Evolutionary conservation across 139 green algal genomes (phyloP), one percentile per base, ranked within the genome.

Genomic region (Chlorella sorokiniana): DNA sequence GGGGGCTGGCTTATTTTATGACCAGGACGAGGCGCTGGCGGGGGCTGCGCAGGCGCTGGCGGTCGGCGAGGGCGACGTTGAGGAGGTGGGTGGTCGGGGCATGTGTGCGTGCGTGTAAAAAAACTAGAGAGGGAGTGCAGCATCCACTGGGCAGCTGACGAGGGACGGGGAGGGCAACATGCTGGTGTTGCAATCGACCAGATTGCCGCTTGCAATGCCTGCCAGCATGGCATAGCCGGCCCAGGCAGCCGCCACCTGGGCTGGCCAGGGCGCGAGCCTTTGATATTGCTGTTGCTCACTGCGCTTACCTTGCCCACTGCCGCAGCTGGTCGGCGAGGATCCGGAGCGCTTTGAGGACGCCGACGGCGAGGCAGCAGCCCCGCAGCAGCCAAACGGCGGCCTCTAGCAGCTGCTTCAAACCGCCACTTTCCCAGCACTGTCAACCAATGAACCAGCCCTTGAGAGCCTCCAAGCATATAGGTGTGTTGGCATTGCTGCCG

Each of bases 21-120:
- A 88, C 33, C 41, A 85, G 31, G 78, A 65, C 27, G 79, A 72
- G 4, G 79, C 63, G 41, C 69, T 86, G n/a, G 81, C 81, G 9
- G 81, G 81, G 35, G 72, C 56, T 0, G 51, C 67, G 14, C 52
- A 78, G 41, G 48, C 69, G n/a, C 38, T 31, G 29, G 76, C 69
- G 0, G 27, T 71, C 25, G 27, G 42, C 33, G 35, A 56, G 7
- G 41, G 59, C 18, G 74, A 84, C 37, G 79, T 84, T 3, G 67
- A 84, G 2, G 78, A 78, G 67, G 78, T 84, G 78, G 9, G 59
- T 10, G 18, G 9, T 44, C 27, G 38, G 29, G 76, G 48, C 31
- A 1, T 3, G 31, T 40, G 48, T 41, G 27, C 31, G 69, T 11
- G 23, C 37, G 41, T 40, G 11, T 3, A 41, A 56, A 27, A 1